Conservation (phyloP, 768 basidiomycete species). For the Hygrocybe punicea region DNA sequence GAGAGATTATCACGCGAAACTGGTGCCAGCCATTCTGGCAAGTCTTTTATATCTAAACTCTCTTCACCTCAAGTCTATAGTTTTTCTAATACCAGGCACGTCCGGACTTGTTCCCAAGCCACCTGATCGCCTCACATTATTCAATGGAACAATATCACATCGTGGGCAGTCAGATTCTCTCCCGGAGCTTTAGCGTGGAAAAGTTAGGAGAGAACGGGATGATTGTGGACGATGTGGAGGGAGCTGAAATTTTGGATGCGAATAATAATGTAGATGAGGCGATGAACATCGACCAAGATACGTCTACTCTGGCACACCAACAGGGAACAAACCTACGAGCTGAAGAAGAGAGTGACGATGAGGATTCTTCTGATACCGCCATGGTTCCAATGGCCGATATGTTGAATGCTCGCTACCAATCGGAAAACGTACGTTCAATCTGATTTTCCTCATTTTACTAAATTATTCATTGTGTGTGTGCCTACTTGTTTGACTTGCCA, state of each 20-base stretch:
- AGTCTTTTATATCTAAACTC: constrained; percentile 13
- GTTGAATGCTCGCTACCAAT: constrained; percentile 82
- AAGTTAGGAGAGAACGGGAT: constrained; percentile 44
- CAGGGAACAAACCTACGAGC: constrained; percentile 21
- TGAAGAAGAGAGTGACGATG: constrained; percentile 38
- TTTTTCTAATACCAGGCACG: constrained; percentile 47
- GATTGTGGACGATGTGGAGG: constrained; percentile 18
- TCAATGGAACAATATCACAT: constrained; percentile 75
- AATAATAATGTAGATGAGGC: constrained; percentile 37
- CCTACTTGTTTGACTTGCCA: constrained; percentile 33
- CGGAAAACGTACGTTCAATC: constrained; percentile 66
- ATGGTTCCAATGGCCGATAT: constrained; percentile 98
- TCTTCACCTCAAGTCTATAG: background rate
- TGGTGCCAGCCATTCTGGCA: constrained; percentile 72
- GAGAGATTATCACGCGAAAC: constrained; percentile 58
- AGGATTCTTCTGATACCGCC: constrained; percentile 62
- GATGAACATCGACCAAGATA: constrained; percentile 41
- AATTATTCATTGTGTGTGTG: background rate
- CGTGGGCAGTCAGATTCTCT: constrained; percentile 89
- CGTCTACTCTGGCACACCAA: constrained; percentile 14
- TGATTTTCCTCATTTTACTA: constrained; percentile 2
- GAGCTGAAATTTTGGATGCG: constrained; percentile 15
- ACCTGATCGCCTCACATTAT: constrained; percentile 48
- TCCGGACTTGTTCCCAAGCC: constrained; percentile 65
- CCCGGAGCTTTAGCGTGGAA: constrained; percentile 86